phyloP scores from a whole-genome alignment of 1,284 basidiomycete species.

The Leccinum pachyderme region DNA sequence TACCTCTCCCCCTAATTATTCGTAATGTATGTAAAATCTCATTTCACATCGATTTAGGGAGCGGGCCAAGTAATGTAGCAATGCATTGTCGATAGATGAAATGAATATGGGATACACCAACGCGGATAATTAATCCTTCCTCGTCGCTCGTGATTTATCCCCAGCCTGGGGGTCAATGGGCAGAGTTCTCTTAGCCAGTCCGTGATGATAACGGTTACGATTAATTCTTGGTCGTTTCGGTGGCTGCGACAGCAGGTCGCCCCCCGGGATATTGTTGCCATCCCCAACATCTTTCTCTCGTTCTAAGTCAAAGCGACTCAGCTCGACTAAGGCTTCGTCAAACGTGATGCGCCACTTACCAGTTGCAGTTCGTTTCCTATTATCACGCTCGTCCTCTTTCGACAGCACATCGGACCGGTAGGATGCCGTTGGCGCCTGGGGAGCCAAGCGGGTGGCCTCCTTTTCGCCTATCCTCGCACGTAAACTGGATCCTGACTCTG shows the following conservation, averaged over 20 bases:
- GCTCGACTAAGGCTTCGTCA: not conserved
- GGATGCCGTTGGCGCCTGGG: constrained; percentile 40
- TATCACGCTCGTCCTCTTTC: constrained; percentile 64
- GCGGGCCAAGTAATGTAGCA: constrained; percentile 23
- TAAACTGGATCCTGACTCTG: constrained; percentile 43
- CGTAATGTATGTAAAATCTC: constrained; percentile 21
- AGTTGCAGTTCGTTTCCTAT: constrained; percentile 63
- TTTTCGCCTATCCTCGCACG: constrained; percentile 67
- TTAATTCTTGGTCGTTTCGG: constrained; percentile 49
- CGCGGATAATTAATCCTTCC: constrained; percentile 43
- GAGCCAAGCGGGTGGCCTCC: constrained; percentile 41
- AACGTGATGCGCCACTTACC: constrained; percentile 43
- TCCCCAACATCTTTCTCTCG: constrained; percentile 38
- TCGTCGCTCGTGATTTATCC: constrained; percentile 49
- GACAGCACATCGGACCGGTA: constrained; percentile 40
- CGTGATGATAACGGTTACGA: constrained; percentile 46
- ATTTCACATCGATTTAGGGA: constrained; percentile 12
- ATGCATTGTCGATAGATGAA: constrained; percentile 16
- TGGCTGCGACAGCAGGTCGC: constrained; percentile 25
- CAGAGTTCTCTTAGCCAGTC: constrained; percentile 54
- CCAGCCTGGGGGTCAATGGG: constrained; percentile 58
- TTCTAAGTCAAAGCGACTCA: constrained; percentile 21
- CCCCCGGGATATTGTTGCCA: constrained; percentile 13
- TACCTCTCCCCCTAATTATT: constrained; percentile 15
- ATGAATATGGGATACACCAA: constrained; percentile 11